A percentile compares a stretch with the other conserved stretches of the same genome.
Conservation (phyloP, 805 yeast species). For the Ogataea minuta region DNA sequence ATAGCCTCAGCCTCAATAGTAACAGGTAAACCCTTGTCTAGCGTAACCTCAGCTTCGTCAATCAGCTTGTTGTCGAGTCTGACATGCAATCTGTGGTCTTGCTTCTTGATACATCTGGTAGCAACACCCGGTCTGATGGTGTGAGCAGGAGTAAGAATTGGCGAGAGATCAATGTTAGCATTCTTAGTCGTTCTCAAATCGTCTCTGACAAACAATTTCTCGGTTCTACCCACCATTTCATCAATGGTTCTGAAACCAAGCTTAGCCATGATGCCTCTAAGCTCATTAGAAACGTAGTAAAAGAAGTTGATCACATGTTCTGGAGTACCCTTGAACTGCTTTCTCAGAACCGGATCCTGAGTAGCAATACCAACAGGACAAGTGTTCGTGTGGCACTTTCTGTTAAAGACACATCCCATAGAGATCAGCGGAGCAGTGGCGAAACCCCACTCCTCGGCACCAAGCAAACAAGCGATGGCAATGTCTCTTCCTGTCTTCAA, state of each 20-base stretch:
- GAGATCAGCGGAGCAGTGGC: constrained; percentile 97
- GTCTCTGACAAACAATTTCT: constrained; percentile 80
- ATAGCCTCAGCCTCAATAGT: constrained; percentile 90
- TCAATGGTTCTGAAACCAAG: constrained; percentile 93
- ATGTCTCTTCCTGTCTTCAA: constrained; percentile 95
- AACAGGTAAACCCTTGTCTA: constrained; percentile 94
- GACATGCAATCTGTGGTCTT: constrained; percentile 89
- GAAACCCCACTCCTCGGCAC: constrained; percentile 98
- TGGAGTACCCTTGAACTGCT: constrained; percentile 93
- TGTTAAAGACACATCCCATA: constrained; percentile 96
- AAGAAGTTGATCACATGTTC: constrained; percentile 98
- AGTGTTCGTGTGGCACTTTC: constrained; percentile 89
- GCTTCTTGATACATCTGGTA: constrained; percentile 86
- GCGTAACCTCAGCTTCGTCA: constrained; percentile 93
- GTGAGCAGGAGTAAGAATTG: constrained; percentile 95
- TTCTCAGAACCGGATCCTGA: constrained; percentile 91
- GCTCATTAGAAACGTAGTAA: constrained; percentile 89
- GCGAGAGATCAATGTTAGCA: constrained; percentile 85
- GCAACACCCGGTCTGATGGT: constrained; percentile 96
- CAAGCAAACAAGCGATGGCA: constrained; percentile 91
- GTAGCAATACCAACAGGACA: constrained; percentile 99
- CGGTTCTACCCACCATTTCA: constrained; percentile 98
- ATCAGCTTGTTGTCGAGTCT: constrained; percentile 93
- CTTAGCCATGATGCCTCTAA: constrained; percentile 89
- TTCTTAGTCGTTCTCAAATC: constrained; percentile 86